Conservation (phyloP, 306 rosid genomes). For the Gleditsia sinensis region DNA sequence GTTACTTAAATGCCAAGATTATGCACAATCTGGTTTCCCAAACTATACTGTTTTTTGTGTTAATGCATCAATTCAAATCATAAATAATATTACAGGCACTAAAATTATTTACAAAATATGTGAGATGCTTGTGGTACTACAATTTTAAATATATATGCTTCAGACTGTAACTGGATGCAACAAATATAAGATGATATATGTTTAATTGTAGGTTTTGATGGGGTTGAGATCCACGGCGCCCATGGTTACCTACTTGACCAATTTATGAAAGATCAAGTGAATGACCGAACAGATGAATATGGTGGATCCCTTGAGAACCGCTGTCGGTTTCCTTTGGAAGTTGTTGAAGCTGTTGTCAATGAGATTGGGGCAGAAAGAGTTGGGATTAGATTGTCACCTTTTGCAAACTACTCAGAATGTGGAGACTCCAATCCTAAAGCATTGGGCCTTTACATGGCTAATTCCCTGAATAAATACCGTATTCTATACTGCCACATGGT, state of each 20-base stretch:
- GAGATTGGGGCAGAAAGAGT: constrained; percentile 69
- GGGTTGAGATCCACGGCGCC: constrained; percentile 77
- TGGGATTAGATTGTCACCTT: constrained; percentile 72
- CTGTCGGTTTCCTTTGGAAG: constrained; percentile 54
- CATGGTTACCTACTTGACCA: constrained; percentile 71
- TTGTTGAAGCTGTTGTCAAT: constrained; percentile 53
- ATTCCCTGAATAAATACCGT: constrained; percentile 50
- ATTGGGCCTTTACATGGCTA: constrained; percentile 51
- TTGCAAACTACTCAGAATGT: constrained; percentile 43
- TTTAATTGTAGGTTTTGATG: constrained; percentile 65
- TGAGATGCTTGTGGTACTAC: not conserved
- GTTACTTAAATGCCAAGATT: not conserved
- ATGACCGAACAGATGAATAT: constrained; percentile 64
- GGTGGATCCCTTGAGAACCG: constrained; percentile 79
- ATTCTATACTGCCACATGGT: constrained; percentile 67
- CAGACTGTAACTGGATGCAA: not conserved
- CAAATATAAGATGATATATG: not conserved
- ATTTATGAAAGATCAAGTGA: constrained; percentile 64
- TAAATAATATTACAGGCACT: no score
- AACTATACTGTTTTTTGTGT: not conserved
- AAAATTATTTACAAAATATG: not conserved
- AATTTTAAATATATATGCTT: not conserved
- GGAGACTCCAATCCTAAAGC: constrained; percentile 59
- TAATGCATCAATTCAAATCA: not conserved
- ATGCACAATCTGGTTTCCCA: not conserved